Percentiles rank a stretch among this genome's conserved stretches.
Evolutionary conservation across 1,284 basidiomycete species (phyloP).

Genomic region (Waitea zeae): DNA sequence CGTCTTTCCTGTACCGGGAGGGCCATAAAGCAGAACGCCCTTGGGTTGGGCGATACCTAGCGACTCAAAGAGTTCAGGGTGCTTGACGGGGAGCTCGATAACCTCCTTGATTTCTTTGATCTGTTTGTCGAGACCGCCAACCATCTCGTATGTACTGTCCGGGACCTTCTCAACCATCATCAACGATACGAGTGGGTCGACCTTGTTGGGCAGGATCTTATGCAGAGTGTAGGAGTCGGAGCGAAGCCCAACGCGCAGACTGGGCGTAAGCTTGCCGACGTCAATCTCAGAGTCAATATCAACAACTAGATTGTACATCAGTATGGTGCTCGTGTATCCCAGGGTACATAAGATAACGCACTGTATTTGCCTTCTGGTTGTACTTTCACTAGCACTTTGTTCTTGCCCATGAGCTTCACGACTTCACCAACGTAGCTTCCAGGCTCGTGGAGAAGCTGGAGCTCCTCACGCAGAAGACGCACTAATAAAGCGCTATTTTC

Average conservation of each 20-base stretch:
- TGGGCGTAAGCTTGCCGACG: slow-evolving; percentile 64
- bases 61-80: slow-evolving; percentile 92
- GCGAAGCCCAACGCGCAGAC: slow-evolving; percentile 86
- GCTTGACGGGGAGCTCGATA: slow-evolving; percentile 95
- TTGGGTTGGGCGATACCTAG: slow-evolving; percentile 97
- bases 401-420: slow-evolving; percentile 99
- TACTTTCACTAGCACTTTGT: slow-evolving; percentile 95
- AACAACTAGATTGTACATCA: slow-evolving; percentile 43
- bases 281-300: slow-evolving; percentile 88
- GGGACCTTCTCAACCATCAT: slow-evolving; percentile 99
- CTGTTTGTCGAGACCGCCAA: slow-evolving; percentile 94
- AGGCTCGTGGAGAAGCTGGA: slow-evolving; percentile 91
- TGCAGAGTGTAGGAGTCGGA: slow-evolving; percentile 93
- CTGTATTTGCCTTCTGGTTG: slow-evolving; percentile 99
- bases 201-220: slow-evolving; percentile 89
- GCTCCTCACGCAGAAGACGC: slow-evolving; percentile 78
- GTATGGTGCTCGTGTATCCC: neutral
- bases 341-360: slow-evolving; percentile 19
- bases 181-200: slow-evolving; percentile 86
- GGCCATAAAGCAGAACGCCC: slow-evolving; percentile 91
- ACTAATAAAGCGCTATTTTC: slow-evolving; percentile 29
- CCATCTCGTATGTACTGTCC: slow-evolving; percentile 99
- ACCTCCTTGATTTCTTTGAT: slow-evolving; percentile 99
- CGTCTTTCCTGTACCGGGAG: slow-evolving; percentile 95
- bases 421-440: slow-evolving; percentile 97